Evolutionary conservation across 495 filamentous ascomycete genomes (phyloP).

Genomic region (Tetracladium marchalianum): DNA sequence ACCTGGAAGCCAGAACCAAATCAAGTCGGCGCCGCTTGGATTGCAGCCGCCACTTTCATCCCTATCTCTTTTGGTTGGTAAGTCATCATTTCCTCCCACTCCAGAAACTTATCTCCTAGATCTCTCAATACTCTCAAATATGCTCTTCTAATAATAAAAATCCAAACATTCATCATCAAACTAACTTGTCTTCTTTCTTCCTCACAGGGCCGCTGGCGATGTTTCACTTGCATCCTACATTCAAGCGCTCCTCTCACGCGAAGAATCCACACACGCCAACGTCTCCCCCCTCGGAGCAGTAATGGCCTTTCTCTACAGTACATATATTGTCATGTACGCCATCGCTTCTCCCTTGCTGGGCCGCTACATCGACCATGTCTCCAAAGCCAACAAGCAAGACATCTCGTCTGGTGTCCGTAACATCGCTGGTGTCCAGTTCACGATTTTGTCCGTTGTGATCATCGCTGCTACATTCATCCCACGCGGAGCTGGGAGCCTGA

Average conservation of each 20-base stretch:
- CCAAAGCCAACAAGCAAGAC: conserved; percentile 11
- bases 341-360: conserved; percentile 31
- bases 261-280: conserved; percentile 27
- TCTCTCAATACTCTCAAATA: no score
- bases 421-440: conserved; percentile 32
- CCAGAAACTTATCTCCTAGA: no score
- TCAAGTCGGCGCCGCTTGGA: conserved; percentile 28
- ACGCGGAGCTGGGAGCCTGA: conserved; percentile 24
- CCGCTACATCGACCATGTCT: conserved; percentile 28
- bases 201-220: conserved; percentile 27
- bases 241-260: conserved; percentile 28
- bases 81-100: no score
- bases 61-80: conserved; percentile 36
- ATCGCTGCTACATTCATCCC: conserved; percentile 30
- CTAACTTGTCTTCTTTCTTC: no score
- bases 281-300: conserved; percentile 36
- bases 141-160: no score
- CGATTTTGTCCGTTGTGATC: conserved; percentile 25
- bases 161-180: no score
- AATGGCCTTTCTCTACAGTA: conserved; percentile 37
- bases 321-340: conserved; percentile 34
- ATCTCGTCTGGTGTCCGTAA: conserved; percentile 21
- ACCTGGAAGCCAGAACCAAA: conserved; percentile 20
- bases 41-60: conserved; percentile 30
- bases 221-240: conserved; percentile 35